phyloP scores from a whole-genome alignment of 2,329 filamentous ascomycete species.

The Aspergillus novoparasiticus region DNA sequence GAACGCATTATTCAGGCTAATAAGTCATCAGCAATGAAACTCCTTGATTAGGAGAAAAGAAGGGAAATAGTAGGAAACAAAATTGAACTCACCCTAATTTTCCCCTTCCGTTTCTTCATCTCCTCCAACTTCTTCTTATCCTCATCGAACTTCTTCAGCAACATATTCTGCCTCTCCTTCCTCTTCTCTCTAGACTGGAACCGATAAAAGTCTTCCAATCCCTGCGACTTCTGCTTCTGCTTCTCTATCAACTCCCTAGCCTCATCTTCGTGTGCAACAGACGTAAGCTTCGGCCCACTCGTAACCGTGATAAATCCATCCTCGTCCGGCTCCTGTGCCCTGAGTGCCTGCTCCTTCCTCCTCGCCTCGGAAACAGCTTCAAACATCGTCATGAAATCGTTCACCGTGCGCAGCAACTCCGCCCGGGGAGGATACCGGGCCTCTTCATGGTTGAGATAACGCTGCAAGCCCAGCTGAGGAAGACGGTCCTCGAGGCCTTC shows the following conservation, averaged over 20 bases:
- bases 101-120: constrained; percentile 69
- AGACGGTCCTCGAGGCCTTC: constrained; percentile 60
- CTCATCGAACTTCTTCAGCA: constrained; percentile 74
- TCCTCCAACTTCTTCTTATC: constrained; percentile 71
- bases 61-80: neutral
- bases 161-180: constrained; percentile 71
- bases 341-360: constrained; percentile 61
- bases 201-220: constrained; percentile 74
- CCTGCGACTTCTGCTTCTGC: constrained; percentile 66
- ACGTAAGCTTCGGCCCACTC: constrained; percentile 69
- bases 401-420: constrained; percentile 71
- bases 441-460: constrained; percentile 66
- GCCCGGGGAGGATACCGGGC: constrained; percentile 70
- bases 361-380: constrained; percentile 66
- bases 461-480: constrained; percentile 56
- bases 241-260: constrained; percentile 60
- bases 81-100: constrained; percentile 52
- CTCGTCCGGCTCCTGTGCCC: constrained; percentile 81
- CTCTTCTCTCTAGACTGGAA: constrained; percentile 80
- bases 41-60: neutral
- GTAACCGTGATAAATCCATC: constrained; percentile 95
- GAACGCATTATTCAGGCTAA: constrained; percentile 37
- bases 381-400: constrained; percentile 85
- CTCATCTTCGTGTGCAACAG: constrained; percentile 74
- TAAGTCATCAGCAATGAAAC: constrained; percentile 10